Evolutionary conservation across 2,329 filamentous ascomycete genomes (phyloP).

Genomic region (Cladosporium oxysporum): DNA sequence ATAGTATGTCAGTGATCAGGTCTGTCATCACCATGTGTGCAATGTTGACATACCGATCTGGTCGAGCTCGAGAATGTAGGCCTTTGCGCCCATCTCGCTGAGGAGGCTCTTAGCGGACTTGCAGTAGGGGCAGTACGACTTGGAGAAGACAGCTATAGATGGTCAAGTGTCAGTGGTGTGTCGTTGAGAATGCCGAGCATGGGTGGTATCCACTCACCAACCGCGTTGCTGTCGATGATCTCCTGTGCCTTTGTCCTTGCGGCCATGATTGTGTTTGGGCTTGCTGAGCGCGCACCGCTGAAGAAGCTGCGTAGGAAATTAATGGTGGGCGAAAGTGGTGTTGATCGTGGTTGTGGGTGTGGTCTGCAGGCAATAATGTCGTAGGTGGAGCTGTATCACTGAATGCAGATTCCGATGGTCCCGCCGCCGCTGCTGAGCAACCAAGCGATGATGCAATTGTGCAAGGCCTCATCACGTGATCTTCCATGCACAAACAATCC

Average conservation of each 20-base stretch:
- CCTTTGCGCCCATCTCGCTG: conserved; percentile 69
- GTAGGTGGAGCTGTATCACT: neutral
- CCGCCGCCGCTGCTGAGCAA: conserved; percentile 10
- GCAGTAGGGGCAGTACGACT: conserved; percentile 96
- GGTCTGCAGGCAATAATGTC: conserved; percentile 3
- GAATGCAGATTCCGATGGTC: conserved; percentile 5
- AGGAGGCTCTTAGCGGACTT: conserved; percentile 74
- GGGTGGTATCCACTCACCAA: conserved; percentile 59
- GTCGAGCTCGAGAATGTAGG: conserved; percentile 79
- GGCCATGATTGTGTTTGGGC: conserved; percentile 72
- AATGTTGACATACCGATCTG: conserved; percentile 65
- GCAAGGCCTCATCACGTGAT: conserved; percentile 1
- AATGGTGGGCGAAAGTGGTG: conserved; percentile 50
- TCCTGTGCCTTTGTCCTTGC: conserved; percentile 79
- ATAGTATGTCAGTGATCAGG: neutral
- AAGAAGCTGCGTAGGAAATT: conserved; percentile 75
- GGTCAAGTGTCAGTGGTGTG: conserved; percentile 13
- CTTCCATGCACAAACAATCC: neutral
- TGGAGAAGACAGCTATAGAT: conserved; percentile 84
- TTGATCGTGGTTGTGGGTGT: neutral
- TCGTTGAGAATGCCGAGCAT: conserved; percentile 5
- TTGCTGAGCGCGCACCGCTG: conserved; percentile 50
- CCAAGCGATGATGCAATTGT: conserved; percentile 11
- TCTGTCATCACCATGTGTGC: neutral
- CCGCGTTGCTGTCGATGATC: conserved; percentile 86